Conservation (phyloP, 2,329 filamentous ascomycete species). For the Aspergillus tamarii region DNA sequence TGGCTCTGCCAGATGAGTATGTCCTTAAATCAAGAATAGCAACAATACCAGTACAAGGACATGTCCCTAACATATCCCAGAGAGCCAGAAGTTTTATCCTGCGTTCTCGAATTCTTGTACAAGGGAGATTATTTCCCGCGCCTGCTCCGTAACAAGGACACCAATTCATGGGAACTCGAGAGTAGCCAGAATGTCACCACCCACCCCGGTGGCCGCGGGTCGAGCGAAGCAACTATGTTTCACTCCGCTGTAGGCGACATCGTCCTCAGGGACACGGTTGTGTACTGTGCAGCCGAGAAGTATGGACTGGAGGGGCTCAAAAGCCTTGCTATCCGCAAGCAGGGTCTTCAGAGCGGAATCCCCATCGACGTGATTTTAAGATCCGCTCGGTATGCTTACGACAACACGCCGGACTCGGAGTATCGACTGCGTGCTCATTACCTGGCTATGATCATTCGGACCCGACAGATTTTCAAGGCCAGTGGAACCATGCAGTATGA, state of each 20-base stretch:
- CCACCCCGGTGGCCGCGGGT: conserved; percentile 60
- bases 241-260: conserved; percentile 73
- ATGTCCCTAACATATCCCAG: conserved; percentile 43
- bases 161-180: conserved; percentile 88
- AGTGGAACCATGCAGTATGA: conserved; percentile 98
- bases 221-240: conserved; percentile 76
- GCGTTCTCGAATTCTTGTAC: conserved; percentile 94
- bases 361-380: conserved; percentile 89
- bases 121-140: conserved; percentile 95
- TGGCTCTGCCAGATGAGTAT: conserved; percentile 71
- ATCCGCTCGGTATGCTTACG: conserved; percentile 92
- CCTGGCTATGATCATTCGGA: conserved; percentile 94
- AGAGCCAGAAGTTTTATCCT: conserved; percentile 92
- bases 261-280: conserved; percentile 86
- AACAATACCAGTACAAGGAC: background rate
- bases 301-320: conserved; percentile 93
- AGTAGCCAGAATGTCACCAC: conserved; percentile 60
- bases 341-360: conserved; percentile 89
- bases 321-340: conserved; percentile 87
- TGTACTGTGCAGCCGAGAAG: conserved; percentile 90
- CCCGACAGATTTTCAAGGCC: conserved; percentile 95
- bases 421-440: conserved; percentile 94
- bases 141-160: conserved; percentile 82
- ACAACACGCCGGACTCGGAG: conserved; percentile 90
- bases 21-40: conserved; percentile 8